These are phyloP conservation scores for Colletotrichum simmondsii DNA, from an alignment of 2,329 filamentous ascomycete genomes.

Conservation along the genomic window DNA sequence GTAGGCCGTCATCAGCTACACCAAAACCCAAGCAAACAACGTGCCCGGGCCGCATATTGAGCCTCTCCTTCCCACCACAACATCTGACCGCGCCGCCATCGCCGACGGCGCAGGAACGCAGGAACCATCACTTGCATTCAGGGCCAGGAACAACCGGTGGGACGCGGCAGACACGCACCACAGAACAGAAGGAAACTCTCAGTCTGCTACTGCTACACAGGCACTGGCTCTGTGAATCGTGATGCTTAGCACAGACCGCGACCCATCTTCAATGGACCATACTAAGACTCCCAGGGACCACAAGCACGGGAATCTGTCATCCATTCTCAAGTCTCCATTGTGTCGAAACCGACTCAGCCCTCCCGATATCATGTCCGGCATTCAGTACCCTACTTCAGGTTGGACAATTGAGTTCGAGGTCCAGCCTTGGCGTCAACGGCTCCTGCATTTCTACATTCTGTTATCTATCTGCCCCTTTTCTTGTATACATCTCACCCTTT, in stretches of 20 bases:
- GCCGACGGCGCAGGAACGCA: conserved; percentile 22
- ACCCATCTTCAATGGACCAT: background rate
- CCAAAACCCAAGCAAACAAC: conserved; percentile 24
- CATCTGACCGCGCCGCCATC: conserved; percentile 3
- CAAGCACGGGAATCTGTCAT: conserved; percentile 15
- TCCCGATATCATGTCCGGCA: conserved; percentile 5
- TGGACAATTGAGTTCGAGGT: conserved; percentile 10
- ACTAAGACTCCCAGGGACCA: background rate
- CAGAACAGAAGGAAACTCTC: background rate
- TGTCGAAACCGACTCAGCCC: conserved; percentile 27
- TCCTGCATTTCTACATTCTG: background rate
- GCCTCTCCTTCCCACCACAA: conserved; percentile 6
- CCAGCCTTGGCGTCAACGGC: conserved; percentile 16
- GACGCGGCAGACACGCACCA: background rate
- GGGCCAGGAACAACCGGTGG: background rate
- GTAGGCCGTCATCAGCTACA: conserved; percentile 19
- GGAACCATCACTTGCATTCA: conserved; percentile 29
- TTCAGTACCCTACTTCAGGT: conserved; percentile 12
- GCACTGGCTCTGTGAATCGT: background rate
- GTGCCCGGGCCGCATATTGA: conserved; percentile 31
- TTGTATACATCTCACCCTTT: background rate
- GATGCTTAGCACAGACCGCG: conserved; percentile 6
- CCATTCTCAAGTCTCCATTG: conserved; percentile 8
- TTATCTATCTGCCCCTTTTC: background rate
- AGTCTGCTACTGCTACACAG: too few relatives aligned